phyloP scores from a whole-genome alignment of 31 red algal genomes.

The Porphyra umbilicalis region DNA sequence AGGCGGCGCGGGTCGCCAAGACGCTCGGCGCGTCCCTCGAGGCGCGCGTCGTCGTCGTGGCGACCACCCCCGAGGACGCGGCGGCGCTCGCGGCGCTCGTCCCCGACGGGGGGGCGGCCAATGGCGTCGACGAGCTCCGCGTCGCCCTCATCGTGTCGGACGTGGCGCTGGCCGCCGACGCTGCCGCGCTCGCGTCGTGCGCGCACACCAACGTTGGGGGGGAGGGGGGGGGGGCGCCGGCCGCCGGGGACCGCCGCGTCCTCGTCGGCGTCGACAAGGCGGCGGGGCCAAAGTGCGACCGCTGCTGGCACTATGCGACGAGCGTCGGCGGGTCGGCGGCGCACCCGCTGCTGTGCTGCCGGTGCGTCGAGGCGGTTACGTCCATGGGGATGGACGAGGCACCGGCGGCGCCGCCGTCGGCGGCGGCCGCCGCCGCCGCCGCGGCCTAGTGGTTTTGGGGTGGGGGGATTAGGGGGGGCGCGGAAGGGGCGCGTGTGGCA shows the following conservation, averaged over 20 bases:
- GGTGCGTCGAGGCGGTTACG: slow-evolving; percentile 54
- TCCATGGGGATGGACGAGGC: slow-evolving; percentile 34
- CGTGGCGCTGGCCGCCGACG: slow-evolving; percentile 26
- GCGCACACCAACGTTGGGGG: slow-evolving; percentile 34
- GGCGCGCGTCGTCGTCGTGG: slow-evolving; percentile 54
- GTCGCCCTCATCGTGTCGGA: slow-evolving; percentile 79
- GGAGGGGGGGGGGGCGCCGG: not conserved
- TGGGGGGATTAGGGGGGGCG: not conserved
- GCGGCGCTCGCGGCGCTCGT: slow-evolving; percentile 14
- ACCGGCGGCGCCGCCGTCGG: slow-evolving; percentile 21
- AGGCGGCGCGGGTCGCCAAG: slow-evolving; percentile 67
- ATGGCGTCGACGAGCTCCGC: slow-evolving; percentile 76
- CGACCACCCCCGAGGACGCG: slow-evolving; percentile 15
- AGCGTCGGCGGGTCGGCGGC: slow-evolving; percentile 29
- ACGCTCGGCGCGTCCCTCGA: slow-evolving; percentile 86
- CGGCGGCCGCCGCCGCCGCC: too few species aligned
- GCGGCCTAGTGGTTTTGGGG: too few species aligned
- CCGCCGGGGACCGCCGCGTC: slow-evolving; percentile 12
- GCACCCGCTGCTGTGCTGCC: slow-evolving; percentile 54
- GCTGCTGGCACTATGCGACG: slow-evolving; percentile 89
- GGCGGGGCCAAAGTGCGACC: slow-evolving; percentile 65
- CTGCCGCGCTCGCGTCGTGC: slow-evolving; percentile 21
- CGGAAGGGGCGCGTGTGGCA: too few species aligned
- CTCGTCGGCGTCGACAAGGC: slow-evolving; percentile 64
- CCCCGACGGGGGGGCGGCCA: not conserved